Base-by-base conservation (phyloP, 2,329 filamentous ascomycete species). In the Piedraia hortae region DNA sequence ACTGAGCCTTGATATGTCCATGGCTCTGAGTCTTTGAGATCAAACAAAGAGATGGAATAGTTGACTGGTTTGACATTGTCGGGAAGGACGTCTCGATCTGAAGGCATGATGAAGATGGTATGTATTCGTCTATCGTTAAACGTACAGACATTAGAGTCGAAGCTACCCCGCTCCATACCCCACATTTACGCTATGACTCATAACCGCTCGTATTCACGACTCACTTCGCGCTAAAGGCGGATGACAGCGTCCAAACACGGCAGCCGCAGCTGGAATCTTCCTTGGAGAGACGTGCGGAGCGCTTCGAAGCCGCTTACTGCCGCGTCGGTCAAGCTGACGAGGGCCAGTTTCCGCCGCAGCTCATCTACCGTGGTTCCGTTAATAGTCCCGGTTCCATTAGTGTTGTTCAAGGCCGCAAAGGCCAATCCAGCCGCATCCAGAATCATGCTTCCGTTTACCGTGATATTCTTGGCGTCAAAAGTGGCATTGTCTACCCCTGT, bases 201-300 rank as follows among this genome's bases (percentile, higher is more conserved):
- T 12, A 12, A 10, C 2, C 12, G 9, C 6, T 7, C 14, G 19
- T 12, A 18, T 14, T 9, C 8, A 6, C 7, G 8, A n/a, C n/a
- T 4, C n/a, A 16, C 21, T 10, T 19, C 11, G 10, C 12, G 37
- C 30, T n/a, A 41, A 30, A 42, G 28, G 21, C 37, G 32, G 23
- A 93, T 64, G 35, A 80, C 67, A 14, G 93, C 62, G 45, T 90
- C 78, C 46, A 97, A 59, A 44, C 80, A 91, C 26, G 82, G 77
- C 31, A 97, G 61, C 35, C 72, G 62, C 74, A 82, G 89, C 44
- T 91, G 80, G 14, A n/a, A n/a, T 14, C 16, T 64, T 45, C 64
- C 63, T 3, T 78, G 80, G 22, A 90, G 46, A 22, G 89, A 46
- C 37, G 65, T 78, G 34, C 78, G 60, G 27, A 90, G 47, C 78